Evolutionary conservation across 2,329 filamentous ascomycete species (phyloP).

Genomic region (Fusarium piperis): DNA sequence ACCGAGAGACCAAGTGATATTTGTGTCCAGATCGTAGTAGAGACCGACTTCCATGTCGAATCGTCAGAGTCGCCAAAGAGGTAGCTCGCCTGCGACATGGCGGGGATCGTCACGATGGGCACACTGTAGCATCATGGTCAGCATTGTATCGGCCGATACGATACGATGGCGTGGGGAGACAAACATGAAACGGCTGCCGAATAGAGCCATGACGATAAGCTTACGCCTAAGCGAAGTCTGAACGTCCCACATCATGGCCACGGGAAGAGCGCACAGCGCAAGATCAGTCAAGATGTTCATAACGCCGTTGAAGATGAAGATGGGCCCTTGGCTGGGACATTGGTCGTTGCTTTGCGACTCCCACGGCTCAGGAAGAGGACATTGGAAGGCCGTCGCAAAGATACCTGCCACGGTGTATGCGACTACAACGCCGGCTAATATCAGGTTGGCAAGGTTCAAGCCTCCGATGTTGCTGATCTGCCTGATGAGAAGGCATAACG

Average conservation of each 20-base stretch:
- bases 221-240: conserved; percentile 34
- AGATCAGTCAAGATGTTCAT: conserved; percentile 32
- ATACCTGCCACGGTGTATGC: conserved; percentile 22
- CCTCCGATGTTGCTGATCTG: conserved; percentile 31
- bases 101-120: conserved; percentile 32
- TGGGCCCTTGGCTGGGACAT: conserved; percentile 19
- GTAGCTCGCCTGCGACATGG: conserved; percentile 16
- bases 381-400: conserved; percentile 29
- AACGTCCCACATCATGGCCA: conserved; percentile 40
- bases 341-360: background rate
- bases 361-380: conserved; percentile 32
- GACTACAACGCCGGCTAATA: conserved; percentile 11
- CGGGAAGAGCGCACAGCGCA: conserved; percentile 22
- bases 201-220: conserved; percentile 27
- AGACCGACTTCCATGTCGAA: conserved; percentile 24
- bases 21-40: conserved; percentile 35
- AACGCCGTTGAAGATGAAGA: conserved; percentile 30
- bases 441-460: conserved; percentile 25
- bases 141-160: background rate
- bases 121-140: conserved; percentile 14
- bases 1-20: conserved; percentile 32
- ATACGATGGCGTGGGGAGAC: background rate
- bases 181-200: conserved; percentile 34
- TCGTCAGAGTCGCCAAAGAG: conserved; percentile 26
- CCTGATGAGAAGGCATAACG: conserved; percentile 35